Evolutionary conservation across 2,329 filamentous ascomycete genomes (phyloP).

Genomic region (Epichloe amarillans): DNA sequence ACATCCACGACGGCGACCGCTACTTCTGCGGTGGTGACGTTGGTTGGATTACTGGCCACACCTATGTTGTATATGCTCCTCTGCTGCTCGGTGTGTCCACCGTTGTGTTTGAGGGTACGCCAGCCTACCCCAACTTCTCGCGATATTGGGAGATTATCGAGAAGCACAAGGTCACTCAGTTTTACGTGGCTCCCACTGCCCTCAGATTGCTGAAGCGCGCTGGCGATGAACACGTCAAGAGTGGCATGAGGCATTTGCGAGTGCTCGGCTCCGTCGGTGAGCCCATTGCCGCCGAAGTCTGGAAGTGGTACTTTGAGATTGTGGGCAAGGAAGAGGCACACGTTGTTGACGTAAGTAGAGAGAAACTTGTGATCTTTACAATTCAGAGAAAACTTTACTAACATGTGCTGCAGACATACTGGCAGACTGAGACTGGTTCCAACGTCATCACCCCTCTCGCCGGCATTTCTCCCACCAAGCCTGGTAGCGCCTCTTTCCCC

Average conservation of each 20-base stretch:
- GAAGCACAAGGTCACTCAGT: constrained; percentile 89
- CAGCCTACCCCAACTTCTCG: constrained; percentile 94
- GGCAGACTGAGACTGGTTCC: constrained; percentile 98
- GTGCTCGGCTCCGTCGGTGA: constrained; percentile 92
- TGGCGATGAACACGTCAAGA: constrained; percentile 82
- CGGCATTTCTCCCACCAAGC: constrained; percentile 91
- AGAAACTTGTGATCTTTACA: background rate
- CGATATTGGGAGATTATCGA: constrained; percentile 98
- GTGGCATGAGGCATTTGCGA: constrained; percentile 76
- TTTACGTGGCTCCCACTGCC: constrained; percentile 95
- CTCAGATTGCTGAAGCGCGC: constrained; percentile 89
- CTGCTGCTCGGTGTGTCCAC: constrained; percentile 85
- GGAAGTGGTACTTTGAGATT: constrained; percentile 98
- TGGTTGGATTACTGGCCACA: constrained; percentile 98
- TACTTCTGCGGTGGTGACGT: constrained; percentile 99
- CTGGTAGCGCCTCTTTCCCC: constrained; percentile 84
- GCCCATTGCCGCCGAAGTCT: constrained; percentile 93
- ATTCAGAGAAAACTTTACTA: constrained; percentile 2
- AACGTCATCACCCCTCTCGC: constrained; percentile 90
- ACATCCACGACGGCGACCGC: constrained; percentile 84
- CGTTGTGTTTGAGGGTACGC: constrained; percentile 95
- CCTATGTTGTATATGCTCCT: constrained; percentile 94
- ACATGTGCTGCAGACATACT: constrained; percentile 64
- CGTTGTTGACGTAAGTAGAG: constrained; percentile 67
- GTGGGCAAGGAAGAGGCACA: constrained; percentile 91